Evolutionary conservation across 345 rosid genomes (phyloP).

Genomic region (Geranium rotundifolium): DNA sequence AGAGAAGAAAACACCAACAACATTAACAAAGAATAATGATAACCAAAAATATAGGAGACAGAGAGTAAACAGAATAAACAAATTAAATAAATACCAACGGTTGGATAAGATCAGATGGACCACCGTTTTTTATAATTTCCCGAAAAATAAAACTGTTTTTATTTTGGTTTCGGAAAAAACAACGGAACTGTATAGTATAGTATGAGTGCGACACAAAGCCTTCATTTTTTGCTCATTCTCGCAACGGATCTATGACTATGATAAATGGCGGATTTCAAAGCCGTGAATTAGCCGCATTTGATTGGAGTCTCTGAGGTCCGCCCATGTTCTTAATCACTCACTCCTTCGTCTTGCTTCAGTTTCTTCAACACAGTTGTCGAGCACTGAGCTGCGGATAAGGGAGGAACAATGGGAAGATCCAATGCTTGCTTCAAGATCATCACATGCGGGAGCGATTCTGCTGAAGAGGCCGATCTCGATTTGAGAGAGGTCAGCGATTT

Average conservation of each 20-base stretch:
- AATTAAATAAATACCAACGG: too few relatives aligned
- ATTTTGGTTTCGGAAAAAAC: background rate
- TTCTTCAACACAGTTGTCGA: conserved; percentile 7
- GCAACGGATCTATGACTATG: conserved; percentile 1
- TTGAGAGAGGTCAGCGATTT: conserved; percentile 26
- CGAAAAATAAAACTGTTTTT: too few relatives aligned
- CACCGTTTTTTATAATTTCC: too few relatives aligned
- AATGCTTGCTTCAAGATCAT: conserved; percentile 67
- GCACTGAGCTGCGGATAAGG: background rate
- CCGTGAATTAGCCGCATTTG: conserved; percentile 15
- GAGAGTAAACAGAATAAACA: too few relatives aligned
- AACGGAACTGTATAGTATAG: background rate
- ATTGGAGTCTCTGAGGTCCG: conserved; percentile 39
- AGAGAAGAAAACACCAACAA: too few relatives aligned
- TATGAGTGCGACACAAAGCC: conserved; percentile 8
- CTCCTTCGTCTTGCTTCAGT: background rate
- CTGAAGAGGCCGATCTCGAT: conserved; percentile 34
- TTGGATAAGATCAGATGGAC: too few relatives aligned
- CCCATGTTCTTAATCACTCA: background rate
- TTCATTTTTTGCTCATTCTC: conserved; percentile 4
- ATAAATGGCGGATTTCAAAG: conserved; percentile 30
- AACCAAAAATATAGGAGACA: too few relatives aligned
- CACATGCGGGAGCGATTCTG: conserved; percentile 52
- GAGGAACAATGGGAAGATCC: conserved; percentile 51
- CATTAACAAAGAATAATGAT: too few relatives aligned